Conservation (phyloP, 2,329 filamentous ascomycete species). For the Magnaporthiopsis incrustans region DNA sequence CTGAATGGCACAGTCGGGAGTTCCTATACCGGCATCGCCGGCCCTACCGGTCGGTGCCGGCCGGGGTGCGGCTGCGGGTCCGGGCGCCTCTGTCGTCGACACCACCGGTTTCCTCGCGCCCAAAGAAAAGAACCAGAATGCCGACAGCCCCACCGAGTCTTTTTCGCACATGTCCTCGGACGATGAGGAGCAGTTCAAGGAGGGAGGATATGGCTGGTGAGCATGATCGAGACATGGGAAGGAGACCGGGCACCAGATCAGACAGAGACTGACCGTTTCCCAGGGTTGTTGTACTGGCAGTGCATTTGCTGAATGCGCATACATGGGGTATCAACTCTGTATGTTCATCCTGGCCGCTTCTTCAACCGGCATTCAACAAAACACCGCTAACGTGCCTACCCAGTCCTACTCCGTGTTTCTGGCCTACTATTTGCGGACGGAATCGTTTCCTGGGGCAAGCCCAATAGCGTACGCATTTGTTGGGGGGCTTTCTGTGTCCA, state of each 20-base stretch:
- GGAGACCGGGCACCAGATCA: background rate
- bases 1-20: background rate
- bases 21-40: background rate
- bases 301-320: slow-evolving; percentile 56
- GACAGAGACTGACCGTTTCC: background rate
- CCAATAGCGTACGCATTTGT: slow-evolving; percentile 67
- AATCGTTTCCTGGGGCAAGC: slow-evolving; percentile 55
- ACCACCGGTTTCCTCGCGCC: background rate
- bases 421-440: slow-evolving; percentile 46
- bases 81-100: background rate
- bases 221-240: slow-evolving; percentile 9
- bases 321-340: slow-evolving; percentile 69
- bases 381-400: background rate
- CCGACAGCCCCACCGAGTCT: background rate
- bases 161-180: background rate
- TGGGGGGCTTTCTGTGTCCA: slow-evolving; percentile 61
- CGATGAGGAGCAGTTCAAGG: slow-evolving; percentile 28
- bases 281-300: slow-evolving; percentile 45
- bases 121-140: background rate
- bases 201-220: slow-evolving; percentile 55
- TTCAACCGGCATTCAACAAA: background rate
- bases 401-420: slow-evolving; percentile 49
- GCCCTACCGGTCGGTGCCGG: background rate
- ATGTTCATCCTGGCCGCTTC: background rate
- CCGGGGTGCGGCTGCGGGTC: background rate